A percentile compares a stretch with the other conserved stretches of the same genome.
Evolutionary conservation across 2,329 filamentous ascomycete genomes (phyloP).

Genomic region (Colletotrichum paranaense): DNA sequence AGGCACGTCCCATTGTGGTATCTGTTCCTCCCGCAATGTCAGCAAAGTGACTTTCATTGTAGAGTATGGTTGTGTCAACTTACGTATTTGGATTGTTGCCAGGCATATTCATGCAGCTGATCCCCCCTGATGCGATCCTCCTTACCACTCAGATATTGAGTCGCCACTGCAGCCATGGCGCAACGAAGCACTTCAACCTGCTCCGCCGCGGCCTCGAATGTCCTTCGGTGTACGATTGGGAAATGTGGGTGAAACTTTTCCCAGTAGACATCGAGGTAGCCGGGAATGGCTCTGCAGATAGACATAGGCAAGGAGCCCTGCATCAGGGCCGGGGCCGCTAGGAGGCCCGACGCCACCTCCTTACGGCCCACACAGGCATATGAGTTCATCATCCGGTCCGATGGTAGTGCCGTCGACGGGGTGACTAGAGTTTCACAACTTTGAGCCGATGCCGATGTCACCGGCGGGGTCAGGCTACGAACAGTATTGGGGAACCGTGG

Average conservation of each 20-base stretch:
- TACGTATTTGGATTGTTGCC: slow-evolving; percentile 61
- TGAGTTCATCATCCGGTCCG: slow-evolving; percentile 47
- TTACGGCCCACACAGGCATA: slow-evolving; percentile 52
- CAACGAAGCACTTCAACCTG: slow-evolving; percentile 57
- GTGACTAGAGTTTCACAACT: slow-evolving; percentile 62
- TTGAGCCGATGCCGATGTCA: slow-evolving; percentile 55
- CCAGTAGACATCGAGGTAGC: slow-evolving; percentile 66
- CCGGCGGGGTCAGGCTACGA: slow-evolving; percentile 61
- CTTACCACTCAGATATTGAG: slow-evolving; percentile 59
- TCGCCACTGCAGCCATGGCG: slow-evolving; percentile 68
- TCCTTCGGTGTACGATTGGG: slow-evolving; percentile 62
- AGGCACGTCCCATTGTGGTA: slow-evolving; percentile 59
- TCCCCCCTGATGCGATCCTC: slow-evolving; percentile 63
- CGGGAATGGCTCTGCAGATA: slow-evolving; percentile 57
- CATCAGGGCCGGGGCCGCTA: slow-evolving; percentile 50
- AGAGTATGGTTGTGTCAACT: slow-evolving; percentile 42
- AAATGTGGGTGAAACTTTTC: slow-evolving; percentile 58
- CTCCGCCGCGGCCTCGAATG: slow-evolving; percentile 54
- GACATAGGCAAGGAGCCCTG: slow-evolving; percentile 48
- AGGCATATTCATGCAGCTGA: slow-evolving; percentile 63
- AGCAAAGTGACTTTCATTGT: neutral
- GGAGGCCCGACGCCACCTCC: slow-evolving; percentile 50
- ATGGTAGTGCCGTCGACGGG: slow-evolving; percentile 52
- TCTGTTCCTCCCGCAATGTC: slow-evolving; percentile 44
- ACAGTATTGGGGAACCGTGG: slow-evolving; percentile 54